Base-by-base conservation (phyloP, 768 basidiomycete species). In the Candolleomyces aberdarensis region DNA sequence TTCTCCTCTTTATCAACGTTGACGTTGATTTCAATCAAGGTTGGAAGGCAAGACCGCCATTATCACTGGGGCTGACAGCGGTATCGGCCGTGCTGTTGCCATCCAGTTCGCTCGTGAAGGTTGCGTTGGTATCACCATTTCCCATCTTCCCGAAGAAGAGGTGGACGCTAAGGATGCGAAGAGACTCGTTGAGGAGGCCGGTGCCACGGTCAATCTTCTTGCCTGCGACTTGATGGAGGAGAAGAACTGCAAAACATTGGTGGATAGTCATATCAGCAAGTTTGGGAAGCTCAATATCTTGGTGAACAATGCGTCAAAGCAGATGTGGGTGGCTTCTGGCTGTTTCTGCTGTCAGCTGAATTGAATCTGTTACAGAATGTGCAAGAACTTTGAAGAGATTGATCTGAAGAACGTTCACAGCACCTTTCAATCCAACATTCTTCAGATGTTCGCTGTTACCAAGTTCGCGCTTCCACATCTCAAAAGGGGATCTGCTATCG, bases 261-360 rank as follows among this genome's bases (percentile, higher is more conserved):
- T 86, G 59, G 75, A 82, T 8, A 69, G 74, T 50, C 85, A 86
- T 66, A 64, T 85, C 59, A 62, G 73, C 36, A 73, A 67, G 50
- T 84, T 78, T 61, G 75, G 76, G 19, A 72, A 73, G 57, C 67
- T 85, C 29, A 81, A 87, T 67, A 76, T 87, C 52, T 74, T 86
- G 51, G 83, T 88, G 58, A 85, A 86, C 71, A 85, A 86, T 68
- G 84, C 83, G 19, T 78, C 76, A 46, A 83, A 84, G 65, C 78
- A 81, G 63, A 72, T 75, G 73, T 71, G 56, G 36, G 70, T 64
- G 14, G 39, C 22, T 41, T 6, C 41, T 48, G 8, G 48, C 14
- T 20, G 20, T 39, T 0, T 17, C 26, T 13, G 4, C 47, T 13
- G 36, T 26, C 31, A 32, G 29, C 11, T 13, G 55, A 60, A 15